Evolutionary conservation across 306 rosid genomes (phyloP).

Genomic region (Cajanus cajan): DNA sequence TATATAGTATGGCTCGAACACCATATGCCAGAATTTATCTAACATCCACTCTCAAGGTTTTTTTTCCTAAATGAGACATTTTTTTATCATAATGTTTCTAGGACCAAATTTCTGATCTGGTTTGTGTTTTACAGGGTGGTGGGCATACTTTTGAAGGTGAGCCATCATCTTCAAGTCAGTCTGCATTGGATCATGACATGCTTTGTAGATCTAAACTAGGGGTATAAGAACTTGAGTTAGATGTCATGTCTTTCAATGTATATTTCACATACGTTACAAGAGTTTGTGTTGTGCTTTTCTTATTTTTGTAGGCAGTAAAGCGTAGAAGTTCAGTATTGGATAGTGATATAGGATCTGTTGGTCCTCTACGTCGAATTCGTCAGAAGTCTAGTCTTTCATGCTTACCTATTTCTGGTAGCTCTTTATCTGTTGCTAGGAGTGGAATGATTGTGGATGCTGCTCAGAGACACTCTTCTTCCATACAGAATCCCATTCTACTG

Average conservation of each 20-base stretch:
- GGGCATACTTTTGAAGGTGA: conserved; percentile 43
- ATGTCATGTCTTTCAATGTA: background rate
- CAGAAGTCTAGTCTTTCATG: conserved; percentile 70
- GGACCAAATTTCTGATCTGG: conserved; percentile 15
- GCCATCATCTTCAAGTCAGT: conserved; percentile 58
- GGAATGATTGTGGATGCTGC: conserved; percentile 41
- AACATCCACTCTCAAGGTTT: conserved; percentile 59
- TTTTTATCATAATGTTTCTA: conserved; percentile 4
- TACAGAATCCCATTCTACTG: conserved; percentile 36
- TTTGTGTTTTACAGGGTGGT: conserved; percentile 48
- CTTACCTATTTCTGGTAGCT: conserved; percentile 50
- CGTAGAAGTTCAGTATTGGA: conserved; percentile 67
- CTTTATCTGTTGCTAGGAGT: conserved; percentile 37
- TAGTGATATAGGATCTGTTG: conserved; percentile 76
- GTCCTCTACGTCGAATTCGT: conserved; percentile 80
- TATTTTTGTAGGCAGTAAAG: conserved; percentile 56
- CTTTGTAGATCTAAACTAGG: conserved; percentile 54
- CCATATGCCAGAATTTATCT: conserved; percentile 74
- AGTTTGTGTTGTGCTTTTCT: conserved; percentile 8
- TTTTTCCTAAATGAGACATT: background rate
- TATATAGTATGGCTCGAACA: conserved; percentile 80
- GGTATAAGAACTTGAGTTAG: conserved; percentile 44
- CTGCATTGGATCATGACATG: conserved; percentile 49
- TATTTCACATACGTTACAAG: conserved; percentile 13
- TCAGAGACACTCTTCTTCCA: conserved; percentile 48